These are phyloP conservation scores for Austropuccinia psidii DNA, from an alignment of 1,284 basidiomycete genomes.

Conservation along the genomic window DNA sequence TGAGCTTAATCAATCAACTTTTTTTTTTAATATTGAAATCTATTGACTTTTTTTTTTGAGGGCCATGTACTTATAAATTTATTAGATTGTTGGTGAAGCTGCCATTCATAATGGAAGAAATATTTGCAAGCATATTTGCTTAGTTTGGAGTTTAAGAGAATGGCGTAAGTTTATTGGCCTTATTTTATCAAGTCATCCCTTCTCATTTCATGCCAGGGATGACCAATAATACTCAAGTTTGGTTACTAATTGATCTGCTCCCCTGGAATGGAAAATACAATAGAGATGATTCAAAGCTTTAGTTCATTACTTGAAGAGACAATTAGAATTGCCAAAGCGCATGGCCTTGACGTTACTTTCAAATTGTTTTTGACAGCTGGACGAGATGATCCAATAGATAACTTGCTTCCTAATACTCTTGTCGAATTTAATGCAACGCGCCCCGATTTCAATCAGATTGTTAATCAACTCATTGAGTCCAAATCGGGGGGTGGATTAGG, in stretches of 20 bases:
- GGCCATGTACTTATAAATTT: neutral
- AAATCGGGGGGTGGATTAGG: slow-evolving; percentile 6
- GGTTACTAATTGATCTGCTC: neutral
- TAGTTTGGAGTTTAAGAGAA: slow-evolving; percentile 20
- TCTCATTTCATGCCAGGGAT: too few relatives aligned
- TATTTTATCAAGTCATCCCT: neutral
- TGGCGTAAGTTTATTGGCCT: neutral
- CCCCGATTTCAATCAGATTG: neutral
- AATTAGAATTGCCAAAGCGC: neutral
- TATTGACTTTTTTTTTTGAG: neutral
- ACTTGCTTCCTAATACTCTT: neutral
- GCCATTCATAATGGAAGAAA: neutral
- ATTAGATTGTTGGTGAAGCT: slow-evolving; percentile 8
- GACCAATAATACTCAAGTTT: too few relatives aligned
- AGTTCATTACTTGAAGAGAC: neutral
- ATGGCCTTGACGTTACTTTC: neutral
- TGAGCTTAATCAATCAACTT: neutral
- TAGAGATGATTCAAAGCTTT: slow-evolving; percentile 12
- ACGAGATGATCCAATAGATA: neutral
- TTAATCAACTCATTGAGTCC: neutral
- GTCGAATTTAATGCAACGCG: neutral
- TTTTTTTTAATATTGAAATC: neutral
- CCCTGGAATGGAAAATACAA: neutral
- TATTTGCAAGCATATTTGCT: neutral
- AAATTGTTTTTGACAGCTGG: neutral